Conservation (phyloP, 2,329 filamentous ascomycete species). For the Neonectria magnoliae region DNA sequence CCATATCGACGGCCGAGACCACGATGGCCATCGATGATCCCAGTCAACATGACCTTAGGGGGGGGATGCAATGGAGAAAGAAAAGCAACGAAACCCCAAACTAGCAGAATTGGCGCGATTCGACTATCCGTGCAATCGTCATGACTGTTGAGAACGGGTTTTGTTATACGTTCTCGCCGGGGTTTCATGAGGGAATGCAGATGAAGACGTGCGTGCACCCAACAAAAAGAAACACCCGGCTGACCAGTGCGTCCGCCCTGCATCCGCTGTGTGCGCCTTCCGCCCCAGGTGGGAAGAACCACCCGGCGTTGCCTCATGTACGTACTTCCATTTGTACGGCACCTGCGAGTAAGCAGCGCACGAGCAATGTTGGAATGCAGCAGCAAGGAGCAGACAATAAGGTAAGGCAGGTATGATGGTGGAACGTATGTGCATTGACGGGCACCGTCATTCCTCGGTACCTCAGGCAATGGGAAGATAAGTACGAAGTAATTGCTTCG, state of each 20-base stretch:
- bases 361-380: neutral
- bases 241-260: slow-evolving; percentile 23
- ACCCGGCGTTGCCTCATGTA: slow-evolving; percentile 7
- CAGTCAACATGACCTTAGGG: slow-evolving; percentile 19
- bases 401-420: slow-evolving; percentile 1
- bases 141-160: slow-evolving; percentile 9
- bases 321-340: neutral
- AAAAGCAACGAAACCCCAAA: slow-evolving; percentile 21
- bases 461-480: too few relatives aligned
- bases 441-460: neutral
- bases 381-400: slow-evolving; percentile 1
- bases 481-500: too few relatives aligned
- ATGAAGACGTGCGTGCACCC: slow-evolving; percentile 11
- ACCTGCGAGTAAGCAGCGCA: slow-evolving; percentile 7
- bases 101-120: slow-evolving; percentile 3
- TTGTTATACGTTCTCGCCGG: neutral
- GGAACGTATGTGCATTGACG: neutral
- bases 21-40: slow-evolving; percentile 25
- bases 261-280: slow-evolving; percentile 11
- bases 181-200: neutral
- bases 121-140: slow-evolving; percentile 11
- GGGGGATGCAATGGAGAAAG: slow-evolving; percentile 14
- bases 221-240: slow-evolving; percentile 13
- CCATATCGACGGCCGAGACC: slow-evolving; percentile 19
- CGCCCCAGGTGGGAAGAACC: neutral